Evolutionary conservation across 2,329 filamentous ascomycete species (phyloP).

Genomic region (Elsinoe perseae): DNA sequence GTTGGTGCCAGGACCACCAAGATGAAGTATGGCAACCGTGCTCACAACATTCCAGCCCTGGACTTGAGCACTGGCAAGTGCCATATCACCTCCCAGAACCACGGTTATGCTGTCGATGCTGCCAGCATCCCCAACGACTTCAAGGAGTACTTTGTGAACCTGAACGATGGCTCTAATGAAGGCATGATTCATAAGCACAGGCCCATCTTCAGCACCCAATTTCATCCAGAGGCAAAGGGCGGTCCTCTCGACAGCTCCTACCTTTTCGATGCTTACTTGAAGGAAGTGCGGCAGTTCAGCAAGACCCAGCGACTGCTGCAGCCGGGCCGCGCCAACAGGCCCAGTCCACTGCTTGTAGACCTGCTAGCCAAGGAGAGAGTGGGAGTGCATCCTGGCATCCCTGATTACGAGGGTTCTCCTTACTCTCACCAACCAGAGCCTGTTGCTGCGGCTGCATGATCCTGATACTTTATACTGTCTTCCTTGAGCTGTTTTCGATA

Average conservation of each 20-base stretch:
- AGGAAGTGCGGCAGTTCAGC: slow-evolving; percentile 87
- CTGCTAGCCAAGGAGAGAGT: slow-evolving; percentile 90
- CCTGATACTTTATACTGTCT: neutral
- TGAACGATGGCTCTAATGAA: slow-evolving; percentile 97
- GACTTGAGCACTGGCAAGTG: slow-evolving; percentile 93
- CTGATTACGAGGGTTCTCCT: slow-evolving; percentile 18
- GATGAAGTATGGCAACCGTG: slow-evolving; percentile 98
- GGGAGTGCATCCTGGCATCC: slow-evolving; percentile 54
- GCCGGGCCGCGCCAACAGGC: slow-evolving; percentile 72
- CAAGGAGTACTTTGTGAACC: slow-evolving; percentile 97
- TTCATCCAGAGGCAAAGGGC: slow-evolving; percentile 97
- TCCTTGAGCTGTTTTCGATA: neutral
- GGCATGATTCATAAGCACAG: slow-evolving; percentile 93
- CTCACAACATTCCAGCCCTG: slow-evolving; percentile 94
- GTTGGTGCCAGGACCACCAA: slow-evolving; percentile 86
- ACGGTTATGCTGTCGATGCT: slow-evolving; percentile 91
- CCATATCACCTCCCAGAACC: slow-evolving; percentile 98
- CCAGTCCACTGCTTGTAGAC: slow-evolving; percentile 80
- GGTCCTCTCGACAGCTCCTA: slow-evolving; percentile 93
- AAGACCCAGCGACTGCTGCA: slow-evolving; percentile 63
- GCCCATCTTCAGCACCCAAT: slow-evolving; percentile 97
- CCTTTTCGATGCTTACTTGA: slow-evolving; percentile 92
- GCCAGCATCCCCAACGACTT: slow-evolving; percentile 75
- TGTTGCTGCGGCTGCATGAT: slow-evolving; percentile 9
- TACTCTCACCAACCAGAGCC: neutral